Evolutionary conservation across 2,329 filamentous ascomycete genomes (phyloP).

Genomic region (Cladosporium colombiae): DNA sequence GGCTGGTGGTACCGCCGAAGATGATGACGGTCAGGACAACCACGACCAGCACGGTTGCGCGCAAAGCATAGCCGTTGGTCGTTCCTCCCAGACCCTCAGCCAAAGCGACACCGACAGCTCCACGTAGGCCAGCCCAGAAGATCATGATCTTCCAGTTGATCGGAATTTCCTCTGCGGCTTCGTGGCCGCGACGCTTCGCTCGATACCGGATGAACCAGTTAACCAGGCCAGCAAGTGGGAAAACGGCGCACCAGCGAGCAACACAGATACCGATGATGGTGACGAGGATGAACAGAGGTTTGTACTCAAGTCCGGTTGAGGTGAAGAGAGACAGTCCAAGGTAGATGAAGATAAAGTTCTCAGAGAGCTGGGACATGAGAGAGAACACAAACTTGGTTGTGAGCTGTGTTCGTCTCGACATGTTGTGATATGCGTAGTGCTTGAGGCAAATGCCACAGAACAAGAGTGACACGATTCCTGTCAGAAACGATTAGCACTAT

Average conservation of each 20-base stretch:
- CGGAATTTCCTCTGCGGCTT: conserved; percentile 83
- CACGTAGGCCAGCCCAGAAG: conserved; percentile 97
- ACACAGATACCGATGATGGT: conserved; percentile 89
- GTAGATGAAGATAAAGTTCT: conserved; percentile 99
- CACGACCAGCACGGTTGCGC: conserved; percentile 94
- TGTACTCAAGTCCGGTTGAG: conserved; percentile 82
- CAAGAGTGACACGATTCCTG: conserved; percentile 90
- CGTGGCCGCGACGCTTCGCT: conserved; percentile 71
- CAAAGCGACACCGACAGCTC: conserved; percentile 91
- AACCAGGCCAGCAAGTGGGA: conserved; percentile 84
- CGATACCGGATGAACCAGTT: conserved; percentile 92
- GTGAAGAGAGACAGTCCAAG: conserved; percentile 93
- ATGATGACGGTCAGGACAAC: conserved; percentile 98
- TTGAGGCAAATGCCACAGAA: conserved; percentile 99
- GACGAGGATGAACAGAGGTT: conserved; percentile 92
- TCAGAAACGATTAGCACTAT: conserved; percentile 21
- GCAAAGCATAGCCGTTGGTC: conserved; percentile 76
- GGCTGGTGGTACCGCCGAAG: conserved; percentile 93
- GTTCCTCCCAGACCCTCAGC: conserved; percentile 79
- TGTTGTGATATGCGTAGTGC: conserved; percentile 99
- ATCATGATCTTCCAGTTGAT: conserved; percentile 99
- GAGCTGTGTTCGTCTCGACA: conserved; percentile 95
- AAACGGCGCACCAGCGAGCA: conserved; percentile 90
- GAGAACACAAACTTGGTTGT: conserved; percentile 98
- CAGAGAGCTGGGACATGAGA: conserved; percentile 88